A percentile compares a stretch with the other conserved stretches of the same genome.
Evolutionary conservation across 2,329 filamentous ascomycete species (phyloP).

Genomic region (Xylariomycetidae sp.): DNA sequence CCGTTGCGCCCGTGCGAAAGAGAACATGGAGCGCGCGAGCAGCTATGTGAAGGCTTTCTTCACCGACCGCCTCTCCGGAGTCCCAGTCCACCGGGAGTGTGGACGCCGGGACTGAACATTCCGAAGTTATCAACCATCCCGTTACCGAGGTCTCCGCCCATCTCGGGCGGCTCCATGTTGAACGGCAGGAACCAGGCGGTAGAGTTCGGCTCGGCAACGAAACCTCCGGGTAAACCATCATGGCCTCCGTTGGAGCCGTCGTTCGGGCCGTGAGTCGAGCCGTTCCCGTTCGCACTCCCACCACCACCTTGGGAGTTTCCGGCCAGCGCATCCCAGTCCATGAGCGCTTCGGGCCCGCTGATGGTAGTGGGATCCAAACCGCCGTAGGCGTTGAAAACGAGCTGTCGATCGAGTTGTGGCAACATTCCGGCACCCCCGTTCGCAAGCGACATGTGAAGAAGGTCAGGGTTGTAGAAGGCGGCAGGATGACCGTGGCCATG

Average conservation of each 20-base stretch:
- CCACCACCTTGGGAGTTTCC: constrained; percentile 15
- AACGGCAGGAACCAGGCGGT: constrained; percentile 91
- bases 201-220: constrained; percentile 38
- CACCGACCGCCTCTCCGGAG: constrained; percentile 21
- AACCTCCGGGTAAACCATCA: constrained; percentile 19
- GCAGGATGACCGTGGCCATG: constrained; percentile 26
- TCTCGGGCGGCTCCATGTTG: constrained; percentile 73
- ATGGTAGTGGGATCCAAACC: constrained; percentile 41
- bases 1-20: neutral
- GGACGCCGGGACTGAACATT: constrained; percentile 39
- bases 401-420: constrained; percentile 67
- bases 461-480: constrained; percentile 43
- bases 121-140: constrained; percentile 44
- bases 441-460: constrained; percentile 47
- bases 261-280: constrained; percentile 24
- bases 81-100: constrained; percentile 26
- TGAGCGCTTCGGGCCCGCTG: constrained; percentile 30
- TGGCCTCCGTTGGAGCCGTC: constrained; percentile 20
- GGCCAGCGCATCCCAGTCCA: constrained; percentile 41
- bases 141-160: constrained; percentile 41
- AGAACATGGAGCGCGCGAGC: neutral
- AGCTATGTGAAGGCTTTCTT: too few species aligned
- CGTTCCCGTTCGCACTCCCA: constrained; percentile 18
- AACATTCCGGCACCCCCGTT: constrained; percentile 47
- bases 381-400: constrained; percentile 68